These are phyloP conservation scores for Lyophyllum atratum DNA, from an alignment of 768 basidiomycete genomes.

Conservation along the genomic window DNA sequence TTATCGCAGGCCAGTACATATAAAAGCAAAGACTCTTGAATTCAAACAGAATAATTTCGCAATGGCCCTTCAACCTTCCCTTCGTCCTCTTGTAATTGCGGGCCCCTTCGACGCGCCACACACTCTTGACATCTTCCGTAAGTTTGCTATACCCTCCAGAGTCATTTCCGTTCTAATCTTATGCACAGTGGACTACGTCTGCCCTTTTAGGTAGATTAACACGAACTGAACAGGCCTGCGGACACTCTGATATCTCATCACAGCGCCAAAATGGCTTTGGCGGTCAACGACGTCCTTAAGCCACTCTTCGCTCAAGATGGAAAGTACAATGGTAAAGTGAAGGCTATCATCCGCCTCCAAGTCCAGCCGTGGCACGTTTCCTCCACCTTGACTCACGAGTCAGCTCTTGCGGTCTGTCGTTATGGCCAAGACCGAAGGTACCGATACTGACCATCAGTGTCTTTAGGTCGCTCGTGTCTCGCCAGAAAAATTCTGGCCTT, in stretches of 20 bases:
- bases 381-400: slow-evolving; percentile 82
- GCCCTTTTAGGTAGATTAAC: slow-evolving; percentile 68
- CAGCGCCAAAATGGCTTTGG: slow-evolving; percentile 62
- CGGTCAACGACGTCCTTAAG: slow-evolving; percentile 60
- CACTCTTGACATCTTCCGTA: slow-evolving; percentile 79
- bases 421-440: too few relatives aligned
- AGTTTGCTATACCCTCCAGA: slow-evolving; percentile 22
- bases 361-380: slow-evolving; percentile 81
- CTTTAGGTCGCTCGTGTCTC: slow-evolving; percentile 66
- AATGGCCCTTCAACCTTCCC: slow-evolving; percentile 85
- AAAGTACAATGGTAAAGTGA: slow-evolving; percentile 71
- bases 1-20: neutral
- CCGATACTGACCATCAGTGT: neutral
- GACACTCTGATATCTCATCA: neutral
- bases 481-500: slow-evolving; percentile 81
- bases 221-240: neutral
- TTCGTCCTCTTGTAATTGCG: slow-evolving; percentile 63
- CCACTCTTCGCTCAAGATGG: slow-evolving; percentile 61
- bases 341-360: slow-evolving; percentile 68
- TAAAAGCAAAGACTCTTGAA: neutral
- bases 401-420: slow-evolving; percentile 65
- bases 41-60: neutral
- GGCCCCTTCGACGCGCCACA: slow-evolving; percentile 66
- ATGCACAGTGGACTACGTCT: slow-evolving; percentile 79
- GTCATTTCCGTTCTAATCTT: neutral